Evolutionary conservation across 129 eudicot genomes (phyloP).

Genomic region (Ambrosia artemisiifolia): DNA sequence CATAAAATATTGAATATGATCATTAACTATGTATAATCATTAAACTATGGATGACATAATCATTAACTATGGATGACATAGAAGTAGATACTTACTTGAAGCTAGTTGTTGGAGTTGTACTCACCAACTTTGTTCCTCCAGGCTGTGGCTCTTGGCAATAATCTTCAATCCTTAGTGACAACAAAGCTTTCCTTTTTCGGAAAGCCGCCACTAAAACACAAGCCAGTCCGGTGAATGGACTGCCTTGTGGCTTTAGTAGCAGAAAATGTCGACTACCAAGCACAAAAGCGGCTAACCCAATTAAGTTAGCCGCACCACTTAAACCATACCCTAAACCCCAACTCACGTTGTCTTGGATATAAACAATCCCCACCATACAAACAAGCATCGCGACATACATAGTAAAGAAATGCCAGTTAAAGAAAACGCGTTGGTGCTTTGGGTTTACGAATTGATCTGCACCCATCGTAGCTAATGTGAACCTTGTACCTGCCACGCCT

Average conservation of each 20-base stretch:
- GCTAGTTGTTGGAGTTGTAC: slow-evolving; percentile 24
- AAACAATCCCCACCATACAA: slow-evolving; percentile 36
- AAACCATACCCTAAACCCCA: slow-evolving; percentile 51
- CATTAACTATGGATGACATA: too few relatives aligned
- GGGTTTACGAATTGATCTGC: slow-evolving; percentile 41
- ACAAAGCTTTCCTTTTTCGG: slow-evolving; percentile 26
- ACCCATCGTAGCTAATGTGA: slow-evolving; percentile 44
- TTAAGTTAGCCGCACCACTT: slow-evolving; percentile 28
- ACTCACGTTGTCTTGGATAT: slow-evolving; percentile 45
- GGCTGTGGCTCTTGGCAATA: slow-evolving; percentile 23
- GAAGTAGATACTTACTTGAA: slow-evolving; percentile 33
- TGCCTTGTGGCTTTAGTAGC: slow-evolving; percentile 31
- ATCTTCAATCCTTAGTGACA: slow-evolving; percentile 21
- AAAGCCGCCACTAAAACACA: slow-evolving; percentile 40
- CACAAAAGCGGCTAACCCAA: slow-evolving; percentile 36
- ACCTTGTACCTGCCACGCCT: slow-evolving; percentile 43
- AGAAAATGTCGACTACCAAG: slow-evolving; percentile 35
- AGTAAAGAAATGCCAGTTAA: slow-evolving; percentile 44
- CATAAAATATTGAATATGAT: not conserved
- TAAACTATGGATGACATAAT: too few relatives aligned
- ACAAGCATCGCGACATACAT: slow-evolving; percentile 21
- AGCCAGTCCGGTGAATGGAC: slow-evolving; percentile 37
- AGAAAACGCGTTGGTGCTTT: slow-evolving; percentile 27
- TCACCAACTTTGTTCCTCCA: not conserved
- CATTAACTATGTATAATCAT: too few relatives aligned